Conservation (phyloP, 1,284 basidiomycete species). For the Blastosporella zonata region DNA sequence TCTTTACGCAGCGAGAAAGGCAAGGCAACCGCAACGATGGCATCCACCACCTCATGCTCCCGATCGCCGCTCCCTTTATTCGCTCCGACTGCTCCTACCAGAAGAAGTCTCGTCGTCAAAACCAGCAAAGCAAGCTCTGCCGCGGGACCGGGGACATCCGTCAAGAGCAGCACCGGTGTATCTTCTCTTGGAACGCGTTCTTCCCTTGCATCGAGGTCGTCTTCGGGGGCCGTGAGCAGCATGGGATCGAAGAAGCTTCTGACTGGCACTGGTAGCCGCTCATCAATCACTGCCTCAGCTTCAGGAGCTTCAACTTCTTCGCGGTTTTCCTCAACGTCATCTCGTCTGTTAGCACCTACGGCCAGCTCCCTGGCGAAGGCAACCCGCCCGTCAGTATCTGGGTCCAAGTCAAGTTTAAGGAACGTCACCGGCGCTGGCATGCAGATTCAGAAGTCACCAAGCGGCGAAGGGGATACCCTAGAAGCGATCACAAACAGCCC, state of each 20-base stretch:
- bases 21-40: conserved; percentile 15
- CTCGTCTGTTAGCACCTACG: conserved; percentile 68
- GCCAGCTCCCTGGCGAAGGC: conserved; percentile 73
- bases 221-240: conserved; percentile 13
- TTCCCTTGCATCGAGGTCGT: conserved; percentile 15
- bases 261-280: conserved; percentile 14
- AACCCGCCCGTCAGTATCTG: conserved; percentile 24
- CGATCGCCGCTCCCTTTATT: conserved; percentile 32
- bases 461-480: conserved; percentile 26
- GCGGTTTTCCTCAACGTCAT: conserved; percentile 33
- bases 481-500: conserved; percentile 46
- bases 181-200: conserved; percentile 39
- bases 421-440: conserved; percentile 13
- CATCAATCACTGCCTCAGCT: conserved; percentile 5
- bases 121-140: conserved; percentile 14
- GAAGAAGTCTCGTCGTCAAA: conserved; percentile 7
- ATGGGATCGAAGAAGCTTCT: conserved; percentile 21
- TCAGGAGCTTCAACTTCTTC: conserved; percentile 19
- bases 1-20: conserved; percentile 20
- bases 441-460: conserved; percentile 8
- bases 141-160: conserved; percentile 16
- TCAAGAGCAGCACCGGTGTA: conserved; percentile 22
- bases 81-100: conserved; percentile 16
- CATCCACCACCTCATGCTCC: conserved; percentile 22
- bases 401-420: conserved; percentile 16